Base-by-base conservation (phyloP, 768 basidiomycete genomes). In the Boletus vinaceobasis region DNA sequence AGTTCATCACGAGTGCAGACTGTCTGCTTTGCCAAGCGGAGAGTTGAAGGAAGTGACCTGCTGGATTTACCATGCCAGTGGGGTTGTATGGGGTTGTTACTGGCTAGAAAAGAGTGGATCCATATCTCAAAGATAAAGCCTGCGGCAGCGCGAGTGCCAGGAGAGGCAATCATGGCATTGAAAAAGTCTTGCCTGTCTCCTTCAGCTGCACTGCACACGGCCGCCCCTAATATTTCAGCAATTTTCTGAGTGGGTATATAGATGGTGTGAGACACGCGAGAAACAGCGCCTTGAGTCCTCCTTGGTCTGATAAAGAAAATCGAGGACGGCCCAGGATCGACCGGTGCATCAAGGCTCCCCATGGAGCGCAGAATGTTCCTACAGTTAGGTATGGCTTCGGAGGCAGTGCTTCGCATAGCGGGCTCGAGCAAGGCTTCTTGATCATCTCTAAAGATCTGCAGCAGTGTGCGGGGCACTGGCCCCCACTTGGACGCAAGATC, bases 131-230 rank as follows among this genome's bases (percentile, higher is more conserved):
- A 55, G 31, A 52, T 45, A 13, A 44, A 52, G 10, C 43, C 50
- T 32, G 43, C 54, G 7, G 49, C 49, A 14, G 11, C 14, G 32
- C 37, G 50, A 51, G 49, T 52, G 11, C n/a, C n/a, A 1, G 37
- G 43, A 27, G 17, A 55, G 11, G 21, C 17, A 7, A 52, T 27
- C 50, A 56, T 45, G 5, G 21, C 31, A 10, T 52, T 52, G 50
- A 52, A 52, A 19, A 55, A 45, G 17, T 51, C 31, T 31, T 52
- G 49, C 27, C 49, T 55, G 7, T 55, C 54, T 32, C 36, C 43
- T 33, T 50, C 48, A 3, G 17, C 43, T 8, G 48, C 27, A 26
- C 19, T 23, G 31, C 31, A 42, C 15, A 53, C 32, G 8, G 53
- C 53, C 19, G 11, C 33, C 8, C 11, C 46, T 19, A 53, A 9